Evolutionary conservation across 2,329 filamentous ascomycete species (phyloP), one percentile per base, ranked within the genome.

Genomic region (Bipolaris cookei): DNA sequence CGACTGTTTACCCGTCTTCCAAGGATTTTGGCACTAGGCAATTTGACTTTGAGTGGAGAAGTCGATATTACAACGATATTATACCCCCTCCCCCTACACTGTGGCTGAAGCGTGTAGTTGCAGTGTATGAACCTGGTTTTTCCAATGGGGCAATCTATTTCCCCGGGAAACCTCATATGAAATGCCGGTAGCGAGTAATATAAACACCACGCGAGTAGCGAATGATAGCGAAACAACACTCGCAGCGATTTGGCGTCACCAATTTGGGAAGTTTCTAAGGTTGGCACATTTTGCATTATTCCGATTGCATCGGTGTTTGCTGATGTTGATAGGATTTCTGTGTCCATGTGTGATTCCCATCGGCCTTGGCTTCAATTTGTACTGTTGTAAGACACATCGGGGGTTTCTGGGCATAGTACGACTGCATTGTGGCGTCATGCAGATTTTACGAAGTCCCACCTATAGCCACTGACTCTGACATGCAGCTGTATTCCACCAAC

Each of bases 131-230:
- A 43, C 54, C 45, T 43, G 47, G 57, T 56, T 61, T 56, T 56
- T 56, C 39, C 30, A 46, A 14, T 58, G 39, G 48, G 45, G 42
- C 59, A 69, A 69, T 69, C 37, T 66, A 65, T 53, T 42, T 45
- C 28, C 42, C 52, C 62, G 59, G 66, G 63, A 57, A 61, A 49
- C 20, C 45, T 44, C 39, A 58, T 20, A 25, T 54, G 11, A 51
- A 56, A 32, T 61, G 49, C 64, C 66, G 65, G 56, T 62, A 69
- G 66, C 62, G 65, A 65, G 44, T 34, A 57, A 54, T 54, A 6
- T 49, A 21, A 20, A 46, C 2, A 4, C 8, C 1, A 11, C 21
- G n/a, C 28, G 14, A 21, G 32, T 23, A 35, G 23, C 52, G 30
- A 43, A 55, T 51, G 8, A 18, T 13, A 16, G 18, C 18, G 11